Conservation (phyloP, 1,284 basidiomycete genomes). For the Heterobasidion parviporum region DNA sequence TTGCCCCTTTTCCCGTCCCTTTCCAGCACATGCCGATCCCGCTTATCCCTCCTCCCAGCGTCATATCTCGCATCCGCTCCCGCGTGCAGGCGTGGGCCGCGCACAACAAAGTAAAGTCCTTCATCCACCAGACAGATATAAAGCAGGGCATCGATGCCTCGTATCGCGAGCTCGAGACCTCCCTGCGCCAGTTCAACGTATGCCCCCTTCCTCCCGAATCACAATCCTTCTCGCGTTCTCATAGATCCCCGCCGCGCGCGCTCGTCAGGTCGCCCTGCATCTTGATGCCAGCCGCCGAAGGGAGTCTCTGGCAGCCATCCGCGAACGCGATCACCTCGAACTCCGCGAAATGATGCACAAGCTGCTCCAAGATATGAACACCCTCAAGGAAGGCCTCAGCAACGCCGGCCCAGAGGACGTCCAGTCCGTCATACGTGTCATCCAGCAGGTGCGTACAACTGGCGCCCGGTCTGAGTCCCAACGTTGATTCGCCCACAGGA, state of each 20-base stretch:
- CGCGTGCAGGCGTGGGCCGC: conserved; percentile 26
- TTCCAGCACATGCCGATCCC: background rate
- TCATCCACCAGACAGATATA: conserved; percentile 30
- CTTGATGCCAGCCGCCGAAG: conserved; percentile 22
- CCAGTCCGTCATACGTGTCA: conserved; percentile 29
- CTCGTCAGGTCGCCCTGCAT: conserved; percentile 20
- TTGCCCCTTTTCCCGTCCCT: background rate
- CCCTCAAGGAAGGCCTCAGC: conserved; percentile 22
- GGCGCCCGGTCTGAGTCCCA: background rate
- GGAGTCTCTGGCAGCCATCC: conserved; percentile 17
- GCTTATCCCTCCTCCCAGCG: conserved; percentile 15
- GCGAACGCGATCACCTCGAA: conserved; percentile 27
- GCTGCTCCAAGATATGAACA: conserved; percentile 24
- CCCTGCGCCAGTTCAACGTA: conserved; percentile 14
- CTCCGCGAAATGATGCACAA: conserved; percentile 28
- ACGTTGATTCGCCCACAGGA: conserved; percentile 19
- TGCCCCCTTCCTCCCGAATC: no score
- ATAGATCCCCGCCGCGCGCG: background rate
- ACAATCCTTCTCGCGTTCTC: no score
- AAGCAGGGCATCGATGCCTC: conserved; percentile 29
- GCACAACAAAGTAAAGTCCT: conserved; percentile 27
- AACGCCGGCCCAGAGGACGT: conserved; percentile 21
- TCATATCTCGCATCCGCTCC: conserved; percentile 22
- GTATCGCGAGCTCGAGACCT: conserved; percentile 28
- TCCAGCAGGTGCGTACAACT: conserved; percentile 27